A percentile compares a stretch with the other conserved stretches of the same genome.
phyloP scores from a whole-genome alignment of 2,329 filamentous ascomycete species.

The Didymella sp. region DNA sequence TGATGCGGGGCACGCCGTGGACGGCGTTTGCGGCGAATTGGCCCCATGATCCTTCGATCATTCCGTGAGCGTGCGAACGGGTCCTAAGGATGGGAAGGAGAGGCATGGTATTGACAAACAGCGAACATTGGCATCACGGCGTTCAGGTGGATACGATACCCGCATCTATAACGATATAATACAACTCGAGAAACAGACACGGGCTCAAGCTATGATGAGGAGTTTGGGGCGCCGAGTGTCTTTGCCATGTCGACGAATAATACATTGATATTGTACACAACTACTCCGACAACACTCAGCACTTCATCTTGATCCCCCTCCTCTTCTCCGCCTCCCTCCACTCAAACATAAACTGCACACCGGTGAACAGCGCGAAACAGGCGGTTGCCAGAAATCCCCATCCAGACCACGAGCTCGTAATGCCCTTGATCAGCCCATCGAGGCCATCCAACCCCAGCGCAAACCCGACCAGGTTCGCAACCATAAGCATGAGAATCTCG shows the following conservation, averaged over 20 bases:
- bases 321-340: conserved; percentile 83
- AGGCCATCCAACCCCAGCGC: conserved; percentile 90
- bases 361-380: conserved; percentile 79
- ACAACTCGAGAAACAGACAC: neutral
- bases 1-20: conserved; percentile 44
- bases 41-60: conserved; percentile 40
- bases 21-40: conserved; percentile 46
- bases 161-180: conserved; percentile 18
- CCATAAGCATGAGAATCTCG: conserved; percentile 95
- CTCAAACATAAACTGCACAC: conserved; percentile 96
- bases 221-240: too few relatives aligned
- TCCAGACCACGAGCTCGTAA: conserved; percentile 78
- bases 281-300: conserved; percentile 54
- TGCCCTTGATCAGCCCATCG: conserved; percentile 74
- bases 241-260: neutral
- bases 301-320: conserved; percentile 82
- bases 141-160: conserved; percentile 26
- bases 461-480: conserved; percentile 93
- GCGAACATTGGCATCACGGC: conserved; percentile 21
- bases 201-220: neutral
- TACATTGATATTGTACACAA: neutral
- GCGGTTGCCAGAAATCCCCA: conserved; percentile 74
- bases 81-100: neutral
- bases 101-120: neutral
- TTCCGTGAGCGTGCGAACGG: conserved; percentile 26